A percentile compares a stretch with the other conserved stretches of the same genome.
Conservation (phyloP, 768 basidiomycete species). For the Leccinum olivaceopallidum region DNA sequence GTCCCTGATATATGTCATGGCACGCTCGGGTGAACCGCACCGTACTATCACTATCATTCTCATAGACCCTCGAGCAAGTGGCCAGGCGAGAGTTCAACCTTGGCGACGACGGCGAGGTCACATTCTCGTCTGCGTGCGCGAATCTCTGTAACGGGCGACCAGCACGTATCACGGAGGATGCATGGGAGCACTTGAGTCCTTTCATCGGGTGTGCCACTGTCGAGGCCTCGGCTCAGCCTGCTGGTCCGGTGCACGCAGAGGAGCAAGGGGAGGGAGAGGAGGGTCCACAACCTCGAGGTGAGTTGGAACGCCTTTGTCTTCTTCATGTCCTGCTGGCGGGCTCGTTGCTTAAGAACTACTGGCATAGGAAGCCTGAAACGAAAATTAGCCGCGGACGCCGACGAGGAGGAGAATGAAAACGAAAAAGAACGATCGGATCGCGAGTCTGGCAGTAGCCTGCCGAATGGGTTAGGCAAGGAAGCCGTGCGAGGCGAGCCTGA, state of each 20-base stretch:
- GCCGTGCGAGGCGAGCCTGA: not conserved
- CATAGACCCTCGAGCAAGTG: slow-evolving; percentile 19
- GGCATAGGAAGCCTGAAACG: not conserved
- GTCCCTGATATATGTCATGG: not conserved
- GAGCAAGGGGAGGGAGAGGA: not conserved
- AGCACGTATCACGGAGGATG: slow-evolving; percentile 23
- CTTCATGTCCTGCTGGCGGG: not conserved
- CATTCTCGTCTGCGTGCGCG: slow-evolving; percentile 20
- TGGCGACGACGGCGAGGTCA: slow-evolving; percentile 13
- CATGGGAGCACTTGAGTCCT: slow-evolving; percentile 20
- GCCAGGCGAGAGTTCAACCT: slow-evolving; percentile 24
- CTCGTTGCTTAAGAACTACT: not conserved
- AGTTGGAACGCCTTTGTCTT: not conserved
- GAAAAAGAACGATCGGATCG: not conserved
- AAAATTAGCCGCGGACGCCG: not conserved
- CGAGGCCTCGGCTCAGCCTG: not conserved
- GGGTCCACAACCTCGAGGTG: slow-evolving; percentile 1
- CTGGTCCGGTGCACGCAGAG: not conserved
- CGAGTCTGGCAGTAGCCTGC: not conserved
- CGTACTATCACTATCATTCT: not conserved
- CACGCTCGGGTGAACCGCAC: not conserved
- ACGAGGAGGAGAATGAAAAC: slow-evolving; percentile 1
- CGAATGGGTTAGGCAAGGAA: not conserved
- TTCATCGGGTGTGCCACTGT: slow-evolving; percentile 29
- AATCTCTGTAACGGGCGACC: slow-evolving; percentile 21